Evolutionary conservation across 768 basidiomycete genomes (phyloP).

Genomic region (Suillus hirtellus): DNA sequence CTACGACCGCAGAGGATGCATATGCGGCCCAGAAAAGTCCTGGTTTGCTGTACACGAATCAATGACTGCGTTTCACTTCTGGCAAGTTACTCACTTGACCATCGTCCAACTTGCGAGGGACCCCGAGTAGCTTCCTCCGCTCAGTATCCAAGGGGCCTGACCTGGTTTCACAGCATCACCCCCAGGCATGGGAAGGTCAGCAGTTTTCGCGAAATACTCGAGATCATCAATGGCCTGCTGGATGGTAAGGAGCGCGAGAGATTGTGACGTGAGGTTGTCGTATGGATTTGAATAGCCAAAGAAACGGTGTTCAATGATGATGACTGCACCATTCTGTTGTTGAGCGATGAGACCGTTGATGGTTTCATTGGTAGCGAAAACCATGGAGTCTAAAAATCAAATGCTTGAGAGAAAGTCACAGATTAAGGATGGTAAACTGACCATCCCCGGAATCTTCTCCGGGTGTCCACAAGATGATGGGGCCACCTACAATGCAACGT

Average conservation of each 20-base stretch:
- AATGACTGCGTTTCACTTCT: not conserved
- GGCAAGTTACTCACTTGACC: constrained; percentile 51
- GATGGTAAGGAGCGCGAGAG: constrained; percentile 61
- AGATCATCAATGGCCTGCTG: constrained; percentile 77
- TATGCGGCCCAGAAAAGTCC: constrained; percentile 44
- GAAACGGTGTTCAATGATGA: constrained; percentile 73
- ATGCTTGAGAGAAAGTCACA: not conserved
- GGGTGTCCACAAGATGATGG: constrained; percentile 46
- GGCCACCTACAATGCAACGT: constrained; percentile 21
- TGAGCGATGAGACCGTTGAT: constrained; percentile 68
- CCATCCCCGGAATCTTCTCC: constrained; percentile 60
- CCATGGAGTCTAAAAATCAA: constrained; percentile 28
- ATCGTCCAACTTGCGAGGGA: constrained; percentile 65
- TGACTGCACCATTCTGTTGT: constrained; percentile 59
- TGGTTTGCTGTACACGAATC: constrained; percentile 31
- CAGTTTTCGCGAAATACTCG: constrained; percentile 67
- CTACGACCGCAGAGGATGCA: constrained; percentile 47
- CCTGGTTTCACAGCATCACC: constrained; percentile 60
- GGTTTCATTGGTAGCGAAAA: constrained; percentile 62
- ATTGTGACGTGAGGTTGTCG: constrained; percentile 56
- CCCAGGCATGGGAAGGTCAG: constrained; percentile 64
- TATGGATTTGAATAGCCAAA: constrained; percentile 74
- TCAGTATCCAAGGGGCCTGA: constrained; percentile 42
- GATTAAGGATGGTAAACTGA: constrained; percentile 3
- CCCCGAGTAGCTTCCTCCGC: constrained; percentile 46